phyloP scores from a whole-genome alignment of 2,329 filamentous ascomycete species.

The Cladosporium colombiae region DNA sequence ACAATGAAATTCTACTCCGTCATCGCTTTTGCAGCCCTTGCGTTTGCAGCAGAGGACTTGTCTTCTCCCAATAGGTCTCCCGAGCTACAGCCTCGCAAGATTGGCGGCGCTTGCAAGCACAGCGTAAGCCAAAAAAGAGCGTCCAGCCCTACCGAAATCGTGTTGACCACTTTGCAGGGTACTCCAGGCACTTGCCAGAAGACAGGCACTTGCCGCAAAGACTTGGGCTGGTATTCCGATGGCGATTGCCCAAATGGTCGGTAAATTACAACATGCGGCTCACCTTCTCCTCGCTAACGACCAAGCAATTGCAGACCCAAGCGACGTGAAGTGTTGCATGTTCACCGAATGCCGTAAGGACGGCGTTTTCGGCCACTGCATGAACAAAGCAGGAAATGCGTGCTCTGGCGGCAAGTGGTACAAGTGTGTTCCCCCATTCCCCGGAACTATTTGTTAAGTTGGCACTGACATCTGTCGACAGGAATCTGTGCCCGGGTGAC shows the following conservation, averaged over 20 bases:
- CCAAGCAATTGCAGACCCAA: neutral
- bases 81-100: neutral
- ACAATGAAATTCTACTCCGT: neutral
- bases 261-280: neutral
- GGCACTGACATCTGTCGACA: neutral
- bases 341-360: neutral
- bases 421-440: neutral
- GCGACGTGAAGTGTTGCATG: neutral
- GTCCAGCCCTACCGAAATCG: neutral
- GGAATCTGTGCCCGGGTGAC: neutral
- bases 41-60: neutral
- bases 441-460: neutral
- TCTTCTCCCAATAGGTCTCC: neutral
- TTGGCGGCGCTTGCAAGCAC: neutral
- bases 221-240: neutral
- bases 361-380: neutral
- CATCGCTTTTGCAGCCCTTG: neutral
- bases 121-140: neutral
- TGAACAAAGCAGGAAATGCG: neutral
- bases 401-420: neutral
- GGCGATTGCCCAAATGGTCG: neutral
- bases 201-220: neutral
- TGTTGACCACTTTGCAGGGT: neutral
- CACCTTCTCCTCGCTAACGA: neutral
- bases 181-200: neutral